These are phyloP conservation scores for Ophiostoma ulmi DNA, from an alignment of 2,329 filamentous ascomycete species.

Conservation along the genomic window DNA sequence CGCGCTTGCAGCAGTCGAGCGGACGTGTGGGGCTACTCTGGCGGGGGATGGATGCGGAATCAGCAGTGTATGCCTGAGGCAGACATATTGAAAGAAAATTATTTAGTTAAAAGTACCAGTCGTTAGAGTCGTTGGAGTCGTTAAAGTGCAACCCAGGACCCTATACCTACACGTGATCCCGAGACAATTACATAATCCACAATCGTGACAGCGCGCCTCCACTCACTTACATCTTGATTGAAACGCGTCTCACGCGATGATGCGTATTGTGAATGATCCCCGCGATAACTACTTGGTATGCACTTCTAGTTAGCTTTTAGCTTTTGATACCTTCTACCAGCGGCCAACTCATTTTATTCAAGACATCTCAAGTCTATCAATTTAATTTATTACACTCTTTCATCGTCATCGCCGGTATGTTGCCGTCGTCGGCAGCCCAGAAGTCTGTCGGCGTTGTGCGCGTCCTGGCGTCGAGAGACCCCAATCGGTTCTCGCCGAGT, in stretches of 20 bases:
- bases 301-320: too few relatives aligned
- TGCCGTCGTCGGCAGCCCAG: background rate
- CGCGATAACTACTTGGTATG: background rate
- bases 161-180: background rate
- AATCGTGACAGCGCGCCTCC: background rate
- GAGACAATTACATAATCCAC: background rate
- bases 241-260: constrained; percentile 8
- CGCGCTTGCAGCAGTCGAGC: background rate
- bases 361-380: too few relatives aligned
- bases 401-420: background rate
- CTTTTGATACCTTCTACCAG: background rate
- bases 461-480: background rate
- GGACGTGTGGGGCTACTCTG: background rate
- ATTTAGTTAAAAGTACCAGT: too few relatives aligned
- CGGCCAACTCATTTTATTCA: too few relatives aligned
- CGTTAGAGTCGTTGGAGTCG: too few relatives aligned
- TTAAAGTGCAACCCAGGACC: background rate
- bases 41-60: background rate
- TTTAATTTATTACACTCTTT: too few relatives aligned
- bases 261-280: background rate
- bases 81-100: background rate
- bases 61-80: constrained; percentile 1
- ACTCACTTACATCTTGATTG: background rate
- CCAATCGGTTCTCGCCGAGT: background rate
- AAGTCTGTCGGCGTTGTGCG: background rate